These are phyloP conservation scores for Suhomyces kilbournensis DNA, from an alignment of 805 yeast genomes.

Conservation along the genomic window DNA sequence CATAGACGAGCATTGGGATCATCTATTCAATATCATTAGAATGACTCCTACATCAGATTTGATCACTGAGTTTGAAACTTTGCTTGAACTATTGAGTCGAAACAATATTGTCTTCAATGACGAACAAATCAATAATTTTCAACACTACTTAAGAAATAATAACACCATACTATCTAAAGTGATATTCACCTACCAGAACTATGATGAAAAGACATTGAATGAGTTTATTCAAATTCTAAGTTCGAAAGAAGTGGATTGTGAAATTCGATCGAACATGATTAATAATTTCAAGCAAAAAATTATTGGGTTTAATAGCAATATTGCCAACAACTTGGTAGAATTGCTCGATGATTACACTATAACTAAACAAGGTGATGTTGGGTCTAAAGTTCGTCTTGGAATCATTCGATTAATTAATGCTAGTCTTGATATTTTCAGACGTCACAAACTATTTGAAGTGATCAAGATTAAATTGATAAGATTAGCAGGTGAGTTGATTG, in stretches of 20 bases:
- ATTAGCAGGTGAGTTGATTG: constrained; percentile 63
- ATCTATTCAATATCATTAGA: constrained; percentile 15
- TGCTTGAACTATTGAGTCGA: constrained; percentile 14
- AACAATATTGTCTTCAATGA: constrained; percentile 2
- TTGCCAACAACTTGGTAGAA: constrained; percentile 1
- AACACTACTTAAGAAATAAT: constrained; percentile 36
- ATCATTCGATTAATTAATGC: constrained; percentile 40
- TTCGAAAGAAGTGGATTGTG: constrained; percentile 24
- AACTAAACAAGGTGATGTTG: constrained; percentile 90
- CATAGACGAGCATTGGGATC: constrained; percentile 13
- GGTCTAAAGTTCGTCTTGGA: constrained; percentile 63
- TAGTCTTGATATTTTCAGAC: constrained; percentile 15
- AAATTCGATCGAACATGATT: constrained; percentile 24
- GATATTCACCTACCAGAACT: constrained; percentile 24
- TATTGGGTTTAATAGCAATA: constrained; percentile 7
- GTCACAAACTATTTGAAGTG: constrained; percentile 2
- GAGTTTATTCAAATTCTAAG: constrained; percentile 25
- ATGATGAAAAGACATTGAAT: constrained; percentile 11
- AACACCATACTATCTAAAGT: constrained; percentile 37
- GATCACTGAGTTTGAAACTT: constrained; percentile 26
- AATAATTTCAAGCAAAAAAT: constrained; percentile 17
- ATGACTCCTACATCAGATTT: constrained; percentile 17
- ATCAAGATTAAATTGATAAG: constrained; percentile 45
- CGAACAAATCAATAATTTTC: constrained; percentile 25
- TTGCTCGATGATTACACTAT: constrained; percentile 73